Conservation (phyloP, 2,329 filamentous ascomycete species). For the Fusarium heterosporum region DNA sequence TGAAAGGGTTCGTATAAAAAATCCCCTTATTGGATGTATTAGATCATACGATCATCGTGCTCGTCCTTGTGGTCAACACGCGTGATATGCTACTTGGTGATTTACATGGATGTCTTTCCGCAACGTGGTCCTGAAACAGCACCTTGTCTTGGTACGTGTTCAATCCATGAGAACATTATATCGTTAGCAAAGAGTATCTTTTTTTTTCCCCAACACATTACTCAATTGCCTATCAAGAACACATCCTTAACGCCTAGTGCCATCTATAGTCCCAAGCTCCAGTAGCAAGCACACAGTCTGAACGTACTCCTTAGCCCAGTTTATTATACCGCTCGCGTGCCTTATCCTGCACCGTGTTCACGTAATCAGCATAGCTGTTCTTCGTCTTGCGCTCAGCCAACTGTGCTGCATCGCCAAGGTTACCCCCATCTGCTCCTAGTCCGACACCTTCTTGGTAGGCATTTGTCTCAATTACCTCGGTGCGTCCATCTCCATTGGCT, state of each 20-base stretch:
- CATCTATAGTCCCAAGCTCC: constrained; percentile 7
- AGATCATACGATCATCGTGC: neutral
- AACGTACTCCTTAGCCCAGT: constrained; percentile 52
- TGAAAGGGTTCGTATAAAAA: constrained; percentile 14
- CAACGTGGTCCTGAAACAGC: neutral
- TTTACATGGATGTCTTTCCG: neutral
- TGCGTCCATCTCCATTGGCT: constrained; percentile 70
- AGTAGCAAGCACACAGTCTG: neutral
- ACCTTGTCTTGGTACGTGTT: too few relatives aligned
- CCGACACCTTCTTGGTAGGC: constrained; percentile 77
- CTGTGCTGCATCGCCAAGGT: constrained; percentile 74
- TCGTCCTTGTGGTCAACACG: neutral
- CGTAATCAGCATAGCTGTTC: constrained; percentile 70
- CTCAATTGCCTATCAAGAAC: neutral
- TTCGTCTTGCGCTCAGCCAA: constrained; percentile 72
- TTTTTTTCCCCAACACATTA: neutral
- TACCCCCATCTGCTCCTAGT: constrained; percentile 75
- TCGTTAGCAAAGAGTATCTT: neutral
- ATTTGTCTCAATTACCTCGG: constrained; percentile 71
- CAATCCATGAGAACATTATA: neutral
- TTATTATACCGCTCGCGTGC: constrained; percentile 74
- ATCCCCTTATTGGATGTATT: constrained; percentile 21
- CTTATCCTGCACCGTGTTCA: constrained; percentile 73
- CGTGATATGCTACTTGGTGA: neutral
- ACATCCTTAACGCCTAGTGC: constrained; percentile 12